Conservation (phyloP, 192 early-diverging fungal species). For the Linnemannia elongata region DNA sequence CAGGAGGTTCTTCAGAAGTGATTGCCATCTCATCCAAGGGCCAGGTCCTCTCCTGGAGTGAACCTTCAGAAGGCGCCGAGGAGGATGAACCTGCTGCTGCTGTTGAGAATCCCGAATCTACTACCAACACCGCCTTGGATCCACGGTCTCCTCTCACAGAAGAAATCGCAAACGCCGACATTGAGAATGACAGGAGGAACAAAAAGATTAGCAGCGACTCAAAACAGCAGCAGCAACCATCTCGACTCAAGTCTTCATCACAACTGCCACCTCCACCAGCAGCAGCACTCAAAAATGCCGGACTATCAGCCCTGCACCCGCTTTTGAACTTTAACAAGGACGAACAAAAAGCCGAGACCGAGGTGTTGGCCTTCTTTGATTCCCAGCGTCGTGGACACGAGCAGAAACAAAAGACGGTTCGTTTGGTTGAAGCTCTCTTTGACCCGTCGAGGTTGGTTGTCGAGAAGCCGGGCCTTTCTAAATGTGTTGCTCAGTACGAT, state of each 20-base stretch:
- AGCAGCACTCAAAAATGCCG: not conserved
- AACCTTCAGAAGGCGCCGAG: not conserved
- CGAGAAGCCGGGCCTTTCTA: constrained; percentile 36
- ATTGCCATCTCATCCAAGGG: constrained; percentile 47
- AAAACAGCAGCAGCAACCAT: too few species aligned
- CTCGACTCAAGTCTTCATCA: constrained; percentile 4
- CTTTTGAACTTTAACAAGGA: constrained; percentile 35
- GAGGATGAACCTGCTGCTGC: too few species aligned
- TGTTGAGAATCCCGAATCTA: not conserved
- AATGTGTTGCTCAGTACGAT: constrained; percentile 46
- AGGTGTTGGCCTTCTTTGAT: constrained; percentile 45
- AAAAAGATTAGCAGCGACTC: not conserved
- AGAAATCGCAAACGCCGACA: constrained; percentile 2
- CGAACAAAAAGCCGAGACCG: constrained; percentile 37
- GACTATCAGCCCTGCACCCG: constrained; percentile 28
- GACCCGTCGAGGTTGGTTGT: constrained; percentile 23
- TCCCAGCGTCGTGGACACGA: constrained; percentile 24
- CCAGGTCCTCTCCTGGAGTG: constrained; percentile 43
- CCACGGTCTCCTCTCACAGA: not conserved
- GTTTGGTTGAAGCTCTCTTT: constrained; percentile 43
- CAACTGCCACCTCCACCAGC: not conserved
- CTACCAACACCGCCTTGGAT: not conserved
- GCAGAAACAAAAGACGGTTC: constrained; percentile 19
- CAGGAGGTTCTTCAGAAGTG: constrained; percentile 50
- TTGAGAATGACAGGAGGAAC: not conserved